These are phyloP conservation scores for Kockiozyma suomiensis DNA, from an alignment of 805 yeast species.

Conservation along the genomic window DNA sequence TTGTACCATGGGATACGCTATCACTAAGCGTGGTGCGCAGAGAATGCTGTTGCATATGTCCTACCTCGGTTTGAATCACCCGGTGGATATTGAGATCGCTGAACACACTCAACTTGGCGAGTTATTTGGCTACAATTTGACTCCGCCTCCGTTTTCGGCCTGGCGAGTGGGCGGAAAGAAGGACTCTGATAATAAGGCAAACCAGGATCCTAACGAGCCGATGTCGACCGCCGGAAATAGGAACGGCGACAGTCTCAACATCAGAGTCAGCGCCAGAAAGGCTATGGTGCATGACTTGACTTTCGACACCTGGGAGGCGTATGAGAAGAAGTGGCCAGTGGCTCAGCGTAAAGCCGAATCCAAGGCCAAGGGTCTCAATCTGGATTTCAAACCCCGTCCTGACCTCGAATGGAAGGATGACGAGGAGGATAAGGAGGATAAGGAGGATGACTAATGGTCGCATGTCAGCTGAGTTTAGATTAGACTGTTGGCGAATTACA, in stretches of 20 bases:
- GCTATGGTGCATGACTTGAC: constrained; percentile 6
- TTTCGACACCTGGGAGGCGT: constrained; percentile 4
- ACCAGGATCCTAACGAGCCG: constrained; percentile 7
- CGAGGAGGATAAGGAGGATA: not conserved
- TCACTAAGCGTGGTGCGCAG: constrained; percentile 29
- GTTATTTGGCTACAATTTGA: constrained; percentile 17
- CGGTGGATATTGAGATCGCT: constrained; percentile 23
- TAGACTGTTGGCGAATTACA: too few species aligned
- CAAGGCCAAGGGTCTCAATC: not conserved
- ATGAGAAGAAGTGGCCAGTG: constrained; percentile 8
- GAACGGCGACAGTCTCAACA: constrained; percentile 3
- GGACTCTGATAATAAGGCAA: constrained; percentile 19
- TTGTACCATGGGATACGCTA: constrained; percentile 28
- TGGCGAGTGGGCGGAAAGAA: constrained; percentile 26
- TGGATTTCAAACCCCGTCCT: constrained; percentile 3
- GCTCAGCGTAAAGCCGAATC: not conserved
- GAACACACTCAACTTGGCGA: constrained; percentile 16
- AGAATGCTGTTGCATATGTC: constrained; percentile 23
- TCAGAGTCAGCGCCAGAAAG: constrained; percentile 13
- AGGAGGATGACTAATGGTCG: not conserved
- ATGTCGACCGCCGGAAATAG: constrained; percentile 8
- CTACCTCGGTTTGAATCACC: constrained; percentile 18
- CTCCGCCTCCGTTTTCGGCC: constrained; percentile 20
- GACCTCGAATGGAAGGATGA: constrained; percentile 4
- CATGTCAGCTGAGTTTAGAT: too few species aligned